Conservation (phyloP, 805 yeast genomes). For the Yarrowia divulgata region DNA sequence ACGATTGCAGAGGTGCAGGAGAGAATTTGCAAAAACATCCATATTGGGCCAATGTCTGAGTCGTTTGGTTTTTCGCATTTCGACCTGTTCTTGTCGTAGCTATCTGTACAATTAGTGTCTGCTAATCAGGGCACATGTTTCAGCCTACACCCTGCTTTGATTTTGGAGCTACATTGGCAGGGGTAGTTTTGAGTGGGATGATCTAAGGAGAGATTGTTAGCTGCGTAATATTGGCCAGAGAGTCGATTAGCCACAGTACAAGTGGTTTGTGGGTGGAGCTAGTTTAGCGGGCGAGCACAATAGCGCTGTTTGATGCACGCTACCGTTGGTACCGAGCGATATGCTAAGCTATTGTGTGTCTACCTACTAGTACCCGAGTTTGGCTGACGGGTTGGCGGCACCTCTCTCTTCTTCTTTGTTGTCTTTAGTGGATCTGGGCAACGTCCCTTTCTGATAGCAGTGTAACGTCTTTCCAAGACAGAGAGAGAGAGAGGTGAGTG, state of each 20-base stretch:
- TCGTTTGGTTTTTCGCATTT: neutral
- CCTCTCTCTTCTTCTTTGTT: neutral
- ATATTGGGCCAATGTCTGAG: neutral
- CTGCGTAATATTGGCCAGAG: neutral
- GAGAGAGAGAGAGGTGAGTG: neutral
- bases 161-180: constrained; percentile 6
- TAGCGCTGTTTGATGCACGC: constrained; percentile 14
- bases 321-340: neutral
- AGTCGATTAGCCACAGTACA: too few species aligned
- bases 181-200: neutral
- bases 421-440: constrained; percentile 7
- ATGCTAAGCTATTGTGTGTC: constrained; percentile 20
- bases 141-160: constrained; percentile 18
- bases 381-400: neutral
- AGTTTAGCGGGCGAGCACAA: neutral
- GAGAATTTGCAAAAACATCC: too few species aligned
- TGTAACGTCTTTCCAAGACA: neutral
- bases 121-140: neutral
- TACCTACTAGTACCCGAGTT: constrained; percentile 1
- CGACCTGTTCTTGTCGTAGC: too few species aligned
- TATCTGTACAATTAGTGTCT: too few species aligned
- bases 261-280: too few species aligned
- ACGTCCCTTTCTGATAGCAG: neutral
- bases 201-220: neutral
- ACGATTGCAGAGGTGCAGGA: neutral